Conservation (phyloP, 805 yeast genomes). For the Lipomyces kockii region DNA sequence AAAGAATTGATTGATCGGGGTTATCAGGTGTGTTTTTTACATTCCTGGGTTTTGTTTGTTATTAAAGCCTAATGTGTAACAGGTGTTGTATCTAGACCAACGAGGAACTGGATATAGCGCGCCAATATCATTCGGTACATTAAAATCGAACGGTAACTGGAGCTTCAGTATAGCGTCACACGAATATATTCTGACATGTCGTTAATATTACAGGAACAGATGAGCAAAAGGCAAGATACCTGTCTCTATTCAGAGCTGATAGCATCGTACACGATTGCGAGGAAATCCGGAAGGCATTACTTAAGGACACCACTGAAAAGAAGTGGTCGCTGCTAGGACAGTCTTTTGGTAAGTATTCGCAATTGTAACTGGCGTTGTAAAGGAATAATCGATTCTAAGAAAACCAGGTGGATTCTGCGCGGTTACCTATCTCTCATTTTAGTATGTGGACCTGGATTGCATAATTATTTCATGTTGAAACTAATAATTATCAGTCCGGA, state of each 20-base stretch:
- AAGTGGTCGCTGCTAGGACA: constrained; percentile 63
- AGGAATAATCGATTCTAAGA: neutral
- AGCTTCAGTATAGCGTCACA: neutral
- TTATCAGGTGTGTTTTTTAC: constrained; percentile 17
- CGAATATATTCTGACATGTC: neutral
- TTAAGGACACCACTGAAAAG: constrained; percentile 40
- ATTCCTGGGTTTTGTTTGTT: neutral
- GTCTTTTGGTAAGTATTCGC: constrained; percentile 50
- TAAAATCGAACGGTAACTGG: constrained; percentile 20
- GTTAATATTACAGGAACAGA: constrained; percentile 19
- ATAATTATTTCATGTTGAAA: constrained; percentile 11
- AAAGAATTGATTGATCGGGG: constrained; percentile 51
- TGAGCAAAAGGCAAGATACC: constrained; percentile 48
- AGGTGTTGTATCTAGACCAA: constrained; percentile 57
- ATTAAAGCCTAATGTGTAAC: constrained; percentile 37
- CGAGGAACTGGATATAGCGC: constrained; percentile 65
- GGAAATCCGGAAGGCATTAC: constrained; percentile 48
- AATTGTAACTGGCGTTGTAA: neutral
- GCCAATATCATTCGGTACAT: constrained; percentile 48
- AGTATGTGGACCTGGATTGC: constrained; percentile 11
- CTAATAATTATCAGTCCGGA: constrained; percentile 20
- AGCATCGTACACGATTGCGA: constrained; percentile 53
- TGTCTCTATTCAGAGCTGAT: constrained; percentile 58
- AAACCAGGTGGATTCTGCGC: constrained; percentile 52
- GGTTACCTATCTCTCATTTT: constrained; percentile 55